Base-by-base conservation (phyloP, 1,284 basidiomycete genomes). In the Ganoderma lucidum region DNA sequence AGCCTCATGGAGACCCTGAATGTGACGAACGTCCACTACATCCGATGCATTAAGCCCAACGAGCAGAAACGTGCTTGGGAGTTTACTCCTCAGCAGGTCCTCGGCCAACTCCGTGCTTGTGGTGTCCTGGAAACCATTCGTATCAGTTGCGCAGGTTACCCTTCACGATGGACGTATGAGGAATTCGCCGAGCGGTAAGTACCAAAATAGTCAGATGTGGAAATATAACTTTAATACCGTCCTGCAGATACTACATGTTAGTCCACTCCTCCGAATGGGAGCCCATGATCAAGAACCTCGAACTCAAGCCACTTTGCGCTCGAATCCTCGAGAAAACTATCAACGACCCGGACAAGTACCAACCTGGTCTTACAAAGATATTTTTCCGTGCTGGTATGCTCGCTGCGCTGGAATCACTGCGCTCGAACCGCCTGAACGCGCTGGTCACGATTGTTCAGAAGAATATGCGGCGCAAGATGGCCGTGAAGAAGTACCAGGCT, bases 341-440 rank as follows among this genome's bases (percentile, higher is more conserved):
- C 78, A 92, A 92, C 55, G 97, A 99, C 74, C 87, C 93, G 32
- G 96, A 98, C 85, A 98, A 98, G 85, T 98, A 98, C 81, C 98
- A 99, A 83, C 91, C 93, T 76, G 98, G 98, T 75, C 87, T 97
- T 32, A 98, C 96, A 44, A 99, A 99, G 84, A 98, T 99, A 77
- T 99, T 99, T 85, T 99, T 99, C 90, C 91, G 98, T 66, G 96
- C 98, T 14, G 98, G 98, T 74, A 98, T 99, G 95, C 92, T 99
- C 55, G 97, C 98, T n/a, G 93, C 95, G 17, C 88, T 99, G 65
- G 98, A 99, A 81, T 92, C 96, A 42, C 85, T 96, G 64, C 93
- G 98, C 37, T 92, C 95, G 8, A 91, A 94, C 71, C 88, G 94
- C 70, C 88, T 99, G 67, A 97, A 98, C 78, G 85, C 90, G 23